Evolutionary conservation across 2,329 filamentous ascomycete genomes (phyloP).

Genomic region (Neonectria magnoliae): DNA sequence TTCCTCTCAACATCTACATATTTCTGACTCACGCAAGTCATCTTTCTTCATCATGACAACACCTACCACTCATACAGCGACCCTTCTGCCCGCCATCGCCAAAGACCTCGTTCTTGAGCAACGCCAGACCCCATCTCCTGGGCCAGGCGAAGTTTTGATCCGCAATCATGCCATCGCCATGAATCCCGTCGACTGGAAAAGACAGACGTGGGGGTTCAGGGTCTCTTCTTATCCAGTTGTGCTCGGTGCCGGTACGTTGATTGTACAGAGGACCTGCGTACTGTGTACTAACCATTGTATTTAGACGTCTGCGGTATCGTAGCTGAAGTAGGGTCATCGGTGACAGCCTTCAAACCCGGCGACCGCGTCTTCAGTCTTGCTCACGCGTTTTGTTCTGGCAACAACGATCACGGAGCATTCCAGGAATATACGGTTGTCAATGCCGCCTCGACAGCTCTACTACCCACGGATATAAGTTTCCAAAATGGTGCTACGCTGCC

Average conservation of each 20-base stretch:
- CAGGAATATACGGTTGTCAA: constrained; percentile 1
- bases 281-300: neutral
- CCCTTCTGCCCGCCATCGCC: neutral
- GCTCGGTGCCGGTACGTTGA: constrained; percentile 4
- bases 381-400: constrained; percentile 5
- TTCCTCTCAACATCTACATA: too few species aligned
- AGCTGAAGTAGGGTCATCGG: neutral
- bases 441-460: neutral
- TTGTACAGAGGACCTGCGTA: too few species aligned
- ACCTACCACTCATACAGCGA: neutral
- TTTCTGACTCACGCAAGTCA: neutral
- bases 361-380: constrained; percentile 5
- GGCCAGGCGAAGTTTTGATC: neutral
- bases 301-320: constrained; percentile 5
- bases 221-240: neutral
- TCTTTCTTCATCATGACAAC: neutral
- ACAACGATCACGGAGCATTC: constrained; percentile 7
- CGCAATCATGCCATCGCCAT: constrained; percentile 1
- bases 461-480: neutral
- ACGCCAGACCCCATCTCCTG: neutral
- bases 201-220: neutral
- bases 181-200: constrained; percentile 11
- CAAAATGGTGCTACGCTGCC: constrained; percentile 1
- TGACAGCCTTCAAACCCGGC: neutral
- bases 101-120: neutral